Evolutionary conservation across 2,329 filamentous ascomycete species (phyloP).

Genomic region (Aspergillus ruber): DNA sequence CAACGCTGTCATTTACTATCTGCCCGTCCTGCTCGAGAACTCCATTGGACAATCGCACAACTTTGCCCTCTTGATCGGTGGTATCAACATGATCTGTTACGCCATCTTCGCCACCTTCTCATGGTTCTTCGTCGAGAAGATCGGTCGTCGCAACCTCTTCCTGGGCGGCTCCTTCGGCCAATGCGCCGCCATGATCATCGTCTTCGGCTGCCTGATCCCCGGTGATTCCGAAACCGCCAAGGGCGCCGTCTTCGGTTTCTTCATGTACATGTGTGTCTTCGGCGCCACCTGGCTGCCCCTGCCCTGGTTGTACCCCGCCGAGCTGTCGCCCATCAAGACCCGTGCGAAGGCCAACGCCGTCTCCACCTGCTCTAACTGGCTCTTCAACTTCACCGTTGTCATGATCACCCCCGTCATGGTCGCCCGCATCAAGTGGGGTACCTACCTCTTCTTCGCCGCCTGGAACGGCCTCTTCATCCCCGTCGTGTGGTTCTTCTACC

Average conservation of each 20-base stretch:
- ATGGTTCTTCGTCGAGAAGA: constrained; percentile 1
- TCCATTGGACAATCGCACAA: not conserved
- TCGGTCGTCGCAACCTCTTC: constrained; percentile 2
- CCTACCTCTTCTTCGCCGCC: constrained; percentile 6
- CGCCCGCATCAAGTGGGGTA: not conserved
- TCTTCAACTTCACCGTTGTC: constrained; percentile 1
- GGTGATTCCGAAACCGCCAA: constrained; percentile 6
- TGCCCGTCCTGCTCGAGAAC: not conserved
- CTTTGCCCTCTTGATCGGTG: constrained; percentile 1
- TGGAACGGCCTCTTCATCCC: constrained; percentile 17
- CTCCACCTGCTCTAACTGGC: constrained; percentile 1
- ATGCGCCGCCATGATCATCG: not conserved
- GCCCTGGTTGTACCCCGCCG: not conserved
- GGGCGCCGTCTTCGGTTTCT: constrained; percentile 33
- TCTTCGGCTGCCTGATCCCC: constrained; percentile 4
- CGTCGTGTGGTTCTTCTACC: constrained; percentile 22
- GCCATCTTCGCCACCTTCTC: constrained; percentile 1
- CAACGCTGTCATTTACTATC: constrained; percentile 2
- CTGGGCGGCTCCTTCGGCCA: not conserved
- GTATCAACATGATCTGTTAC: constrained; percentile 1
- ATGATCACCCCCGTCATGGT: constrained; percentile 1
- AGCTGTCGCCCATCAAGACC: constrained; percentile 2
- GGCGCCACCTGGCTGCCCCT: constrained; percentile 1
- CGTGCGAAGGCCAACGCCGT: constrained; percentile 1
- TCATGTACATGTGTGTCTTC: constrained; percentile 5